Conservation (phyloP, 2,329 filamentous ascomycete species). For the Cladosporium sp. region DNA sequence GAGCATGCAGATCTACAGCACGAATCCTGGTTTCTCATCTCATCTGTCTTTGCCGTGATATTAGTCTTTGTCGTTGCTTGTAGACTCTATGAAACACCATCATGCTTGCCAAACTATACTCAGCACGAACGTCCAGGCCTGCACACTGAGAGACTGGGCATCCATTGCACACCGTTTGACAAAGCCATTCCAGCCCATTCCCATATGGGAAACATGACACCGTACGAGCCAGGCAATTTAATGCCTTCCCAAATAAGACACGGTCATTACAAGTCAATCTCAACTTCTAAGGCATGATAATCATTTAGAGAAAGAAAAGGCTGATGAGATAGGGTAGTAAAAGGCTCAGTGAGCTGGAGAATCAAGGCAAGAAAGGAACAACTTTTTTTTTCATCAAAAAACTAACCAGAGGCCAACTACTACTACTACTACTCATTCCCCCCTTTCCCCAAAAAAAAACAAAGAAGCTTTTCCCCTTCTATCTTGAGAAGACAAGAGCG, state of each 20-base stretch:
- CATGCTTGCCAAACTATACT: background rate
- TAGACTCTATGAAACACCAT: background rate
- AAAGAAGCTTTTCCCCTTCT: background rate
- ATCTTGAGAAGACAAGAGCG: background rate
- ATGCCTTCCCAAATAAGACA: too few species aligned
- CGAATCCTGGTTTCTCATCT: background rate
- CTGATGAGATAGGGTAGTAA: too few species aligned
- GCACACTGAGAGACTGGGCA: background rate
- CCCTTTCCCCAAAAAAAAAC: background rate
- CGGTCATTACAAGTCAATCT: background rate
- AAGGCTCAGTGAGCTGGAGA: background rate
- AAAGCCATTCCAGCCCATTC: background rate
- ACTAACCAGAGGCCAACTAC: background rate
- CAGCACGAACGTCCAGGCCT: background rate
- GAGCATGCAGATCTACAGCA: background rate
- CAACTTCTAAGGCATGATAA: too few species aligned
- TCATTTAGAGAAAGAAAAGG: too few species aligned
- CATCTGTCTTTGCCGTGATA: background rate
- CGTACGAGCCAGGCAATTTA: too few species aligned
- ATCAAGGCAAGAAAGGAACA: background rate
- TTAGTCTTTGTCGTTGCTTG: background rate
- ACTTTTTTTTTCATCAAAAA: background rate
- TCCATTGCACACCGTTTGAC: background rate
- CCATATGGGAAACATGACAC: background rate
- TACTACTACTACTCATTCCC: background rate